phyloP scores from a whole-genome alignment of 306 rosid species.

The Fragaria nilgerrensis region DNA sequence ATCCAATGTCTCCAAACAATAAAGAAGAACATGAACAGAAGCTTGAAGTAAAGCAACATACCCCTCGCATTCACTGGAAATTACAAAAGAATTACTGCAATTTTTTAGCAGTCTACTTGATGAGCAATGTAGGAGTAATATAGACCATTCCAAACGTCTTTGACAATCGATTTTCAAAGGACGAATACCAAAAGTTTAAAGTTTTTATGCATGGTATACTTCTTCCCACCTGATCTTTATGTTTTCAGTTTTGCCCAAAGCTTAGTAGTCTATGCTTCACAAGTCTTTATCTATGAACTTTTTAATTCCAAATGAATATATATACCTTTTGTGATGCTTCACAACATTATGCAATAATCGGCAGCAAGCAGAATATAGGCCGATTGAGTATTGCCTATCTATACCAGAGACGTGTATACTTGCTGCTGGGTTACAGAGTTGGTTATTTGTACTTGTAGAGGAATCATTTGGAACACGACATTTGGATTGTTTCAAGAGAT shows the following conservation, averaged over 20 bases:
- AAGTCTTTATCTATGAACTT: background rate
- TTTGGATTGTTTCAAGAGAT: slow-evolving; percentile 48
- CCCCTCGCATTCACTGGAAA: slow-evolving; percentile 63
- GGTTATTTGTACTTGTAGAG: slow-evolving; percentile 30
- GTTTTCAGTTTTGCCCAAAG: background rate
- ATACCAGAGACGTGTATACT: slow-evolving; percentile 29
- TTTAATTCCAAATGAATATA: background rate
- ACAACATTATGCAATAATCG: slow-evolving; percentile 61
- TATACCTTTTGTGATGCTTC: slow-evolving; percentile 77
- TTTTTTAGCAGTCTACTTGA: slow-evolving; percentile 1
- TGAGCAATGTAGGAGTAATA: background rate
- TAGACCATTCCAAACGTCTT: slow-evolving; percentile 1
- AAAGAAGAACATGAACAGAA: slow-evolving; percentile 72
- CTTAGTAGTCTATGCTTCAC: background rate
- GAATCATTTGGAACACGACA: slow-evolving; percentile 35
- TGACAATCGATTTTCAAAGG: background rate
- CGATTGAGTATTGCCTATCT: slow-evolving; percentile 57
- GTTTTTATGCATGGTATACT: background rate
- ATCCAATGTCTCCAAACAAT: slow-evolving; percentile 70
- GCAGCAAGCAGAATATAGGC: slow-evolving; percentile 75
- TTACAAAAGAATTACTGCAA: slow-evolving; percentile 16
- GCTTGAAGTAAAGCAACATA: slow-evolving; percentile 69
- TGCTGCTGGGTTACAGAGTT: slow-evolving; percentile 38
- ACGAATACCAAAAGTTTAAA: background rate
- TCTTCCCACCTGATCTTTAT: background rate